Evolutionary conservation across 179 eudicot species (phyloP).

Genomic region (Beta lomatogona): DNA sequence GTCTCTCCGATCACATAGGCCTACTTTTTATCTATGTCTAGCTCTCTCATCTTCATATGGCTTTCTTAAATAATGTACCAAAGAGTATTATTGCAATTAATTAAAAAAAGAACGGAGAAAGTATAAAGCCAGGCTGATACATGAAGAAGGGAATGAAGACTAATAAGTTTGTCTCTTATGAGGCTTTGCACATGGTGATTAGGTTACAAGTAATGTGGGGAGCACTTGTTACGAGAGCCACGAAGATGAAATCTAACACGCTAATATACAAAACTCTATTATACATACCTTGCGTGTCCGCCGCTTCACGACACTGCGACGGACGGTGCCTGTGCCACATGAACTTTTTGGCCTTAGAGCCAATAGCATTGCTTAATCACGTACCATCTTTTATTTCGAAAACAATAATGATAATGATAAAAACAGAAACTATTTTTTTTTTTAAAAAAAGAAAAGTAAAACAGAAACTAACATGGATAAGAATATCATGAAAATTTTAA

Average conservation of each 20-base stretch:
- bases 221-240: neutral
- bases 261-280: neutral
- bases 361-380: neutral
- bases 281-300: conserved; percentile 23
- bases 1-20: too few species aligned
- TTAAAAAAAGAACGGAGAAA: too few species aligned
- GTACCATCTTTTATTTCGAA: neutral
- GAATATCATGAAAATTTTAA: too few species aligned
- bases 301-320: conserved; percentile 29
- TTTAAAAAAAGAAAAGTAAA: too few species aligned
- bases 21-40: too few species aligned
- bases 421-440: too few species aligned
- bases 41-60: too few species aligned
- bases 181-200: conserved; percentile 31
- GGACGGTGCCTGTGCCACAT: conserved; percentile 20
- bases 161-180: neutral
- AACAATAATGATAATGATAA: too few species aligned
- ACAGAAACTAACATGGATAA: too few species aligned
- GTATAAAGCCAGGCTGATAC: too few species aligned
- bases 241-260: conserved; percentile 15
- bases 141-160: neutral
- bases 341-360: neutral
- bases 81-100: too few species aligned
- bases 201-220: neutral
- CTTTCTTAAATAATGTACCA: too few species aligned